A percentile compares a stretch with the other conserved stretches of the same genome.
phyloP scores from a whole-genome alignment of 441 rosid genomes.

The Adansonia madagascariensis region DNA sequence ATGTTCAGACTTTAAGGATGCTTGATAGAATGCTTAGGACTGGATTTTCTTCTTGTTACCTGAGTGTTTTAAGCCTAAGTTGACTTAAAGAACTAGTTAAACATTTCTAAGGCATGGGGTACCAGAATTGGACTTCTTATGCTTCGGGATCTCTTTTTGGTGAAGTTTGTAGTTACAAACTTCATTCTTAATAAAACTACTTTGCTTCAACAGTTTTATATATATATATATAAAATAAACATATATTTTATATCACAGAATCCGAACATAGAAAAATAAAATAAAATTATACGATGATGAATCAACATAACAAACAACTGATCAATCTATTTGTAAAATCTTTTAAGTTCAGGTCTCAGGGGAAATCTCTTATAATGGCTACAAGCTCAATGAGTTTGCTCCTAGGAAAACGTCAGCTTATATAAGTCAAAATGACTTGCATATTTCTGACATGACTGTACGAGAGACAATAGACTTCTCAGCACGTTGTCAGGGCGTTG shows the following conservation, averaged over 20 bases:
- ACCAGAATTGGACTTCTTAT: not conserved
- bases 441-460: constrained; percentile 43
- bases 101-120: not conserved
- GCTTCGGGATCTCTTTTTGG: not conserved
- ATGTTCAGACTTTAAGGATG: not conserved
- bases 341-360: constrained; percentile 33
- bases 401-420: constrained; percentile 44
- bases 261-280: too few species aligned
- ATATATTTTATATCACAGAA: too few species aligned
- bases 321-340: not conserved
- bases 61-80: too few species aligned
- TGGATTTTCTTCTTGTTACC: not conserved
- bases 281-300: not conserved
- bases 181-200: not conserved
- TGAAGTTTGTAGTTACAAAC: too few species aligned
- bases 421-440: constrained; percentile 42
- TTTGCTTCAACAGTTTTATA: not conserved
- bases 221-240: too few species aligned
- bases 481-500: constrained; percentile 45
- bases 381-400: constrained; percentile 34
- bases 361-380: constrained; percentile 39
- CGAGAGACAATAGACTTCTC: constrained; percentile 48
- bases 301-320: not conserved
- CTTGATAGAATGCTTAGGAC: not conserved
- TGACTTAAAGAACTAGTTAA: too few species aligned